Percentiles rank a stretch among this genome's conserved stretches.
phyloP scores from a whole-genome alignment of 768 basidiomycete genomes.

The Brasilioporus rufonigricans region DNA sequence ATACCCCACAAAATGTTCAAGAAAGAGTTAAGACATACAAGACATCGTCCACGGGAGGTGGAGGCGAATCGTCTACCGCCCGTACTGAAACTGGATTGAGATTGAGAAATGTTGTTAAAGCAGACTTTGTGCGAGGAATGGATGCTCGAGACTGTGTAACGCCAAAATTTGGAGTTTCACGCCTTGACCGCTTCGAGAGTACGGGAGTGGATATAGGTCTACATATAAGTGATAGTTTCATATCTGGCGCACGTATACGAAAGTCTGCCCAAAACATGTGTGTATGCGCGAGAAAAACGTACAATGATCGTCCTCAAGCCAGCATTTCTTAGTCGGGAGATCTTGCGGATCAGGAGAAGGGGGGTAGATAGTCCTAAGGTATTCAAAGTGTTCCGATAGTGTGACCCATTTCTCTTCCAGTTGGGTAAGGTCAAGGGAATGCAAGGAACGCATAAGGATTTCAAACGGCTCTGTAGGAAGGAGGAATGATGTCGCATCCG shows the following conservation, averaged over 20 bases:
- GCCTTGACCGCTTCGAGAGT: conserved; percentile 42
- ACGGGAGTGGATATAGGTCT: conserved; percentile 44
- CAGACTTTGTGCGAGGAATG: conserved; percentile 24
- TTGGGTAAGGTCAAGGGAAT: conserved; percentile 31
- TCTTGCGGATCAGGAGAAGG: conserved; percentile 19
- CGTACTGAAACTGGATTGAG: conserved; percentile 30
- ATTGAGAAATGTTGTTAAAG: conserved; percentile 20
- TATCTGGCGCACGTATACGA: conserved; percentile 23
- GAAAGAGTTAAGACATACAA: conserved; percentile 35
- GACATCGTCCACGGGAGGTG: conserved; percentile 34
- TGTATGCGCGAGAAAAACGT: conserved; percentile 22
- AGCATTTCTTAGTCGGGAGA: conserved; percentile 38
- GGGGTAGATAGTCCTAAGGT: conserved; percentile 19
- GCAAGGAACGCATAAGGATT: conserved; percentile 36
- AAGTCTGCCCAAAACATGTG: neutral
- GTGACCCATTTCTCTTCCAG: conserved; percentile 46
- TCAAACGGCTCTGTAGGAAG: conserved; percentile 58
- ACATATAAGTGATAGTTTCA: conserved; percentile 19
- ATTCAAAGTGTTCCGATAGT: conserved; percentile 17
- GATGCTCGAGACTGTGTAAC: conserved; percentile 21
- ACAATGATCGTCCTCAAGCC: conserved; percentile 37
- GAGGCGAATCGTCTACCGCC: conserved; percentile 29
- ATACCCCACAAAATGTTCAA: neutral
- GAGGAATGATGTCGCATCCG: conserved; percentile 49
- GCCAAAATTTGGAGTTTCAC: conserved; percentile 46